phyloP scores from a whole-genome alignment of 371 early-diverging fungal species.

The Mortierella polycephala region DNA sequence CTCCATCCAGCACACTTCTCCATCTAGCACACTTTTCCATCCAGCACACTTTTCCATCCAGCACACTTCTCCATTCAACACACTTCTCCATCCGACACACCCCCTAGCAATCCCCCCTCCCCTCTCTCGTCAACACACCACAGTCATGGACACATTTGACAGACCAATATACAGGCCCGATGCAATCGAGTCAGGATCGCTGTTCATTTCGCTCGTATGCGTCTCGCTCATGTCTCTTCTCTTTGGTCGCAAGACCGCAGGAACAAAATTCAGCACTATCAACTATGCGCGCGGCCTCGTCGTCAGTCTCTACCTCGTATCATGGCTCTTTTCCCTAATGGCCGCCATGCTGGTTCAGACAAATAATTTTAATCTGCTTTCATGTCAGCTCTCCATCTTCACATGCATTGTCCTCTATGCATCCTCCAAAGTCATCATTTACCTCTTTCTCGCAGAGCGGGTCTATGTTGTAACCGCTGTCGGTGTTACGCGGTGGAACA shows the following conservation, averaged over 20 bases:
- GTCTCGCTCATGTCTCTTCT: constrained; percentile 56
- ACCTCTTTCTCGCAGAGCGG: constrained; percentile 66
- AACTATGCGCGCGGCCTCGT: constrained; percentile 59
- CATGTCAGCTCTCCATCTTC: constrained; percentile 60
- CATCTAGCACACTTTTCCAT: too few relatives aligned
- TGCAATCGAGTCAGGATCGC: constrained; percentile 51
- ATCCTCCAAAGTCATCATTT: constrained; percentile 57
- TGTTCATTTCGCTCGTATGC: constrained; percentile 54
- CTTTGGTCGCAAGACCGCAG: constrained; percentile 61
- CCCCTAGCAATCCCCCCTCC: too few relatives aligned
- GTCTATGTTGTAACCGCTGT: constrained; percentile 62
- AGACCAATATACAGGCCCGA: constrained; percentile 29
- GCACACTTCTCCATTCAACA: too few relatives aligned
- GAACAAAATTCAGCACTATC: constrained; percentile 49
- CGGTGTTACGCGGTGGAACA: constrained; percentile 55
- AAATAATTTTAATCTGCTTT: constrained; percentile 59
- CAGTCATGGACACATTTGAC: constrained; percentile 1
- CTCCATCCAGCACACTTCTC: too few relatives aligned
- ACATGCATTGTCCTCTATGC: constrained; percentile 59
- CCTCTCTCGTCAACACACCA: neutral
- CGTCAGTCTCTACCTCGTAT: constrained; percentile 53
- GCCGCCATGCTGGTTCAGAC: constrained; percentile 60
- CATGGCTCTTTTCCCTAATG: constrained; percentile 60
- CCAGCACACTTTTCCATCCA: too few relatives aligned
- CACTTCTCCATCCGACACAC: too few relatives aligned